Evolutionary conservation across 345 rosid genomes (phyloP), one percentile per base, ranked within the genome.

Genomic region (Pugionium dolabratum): DNA sequence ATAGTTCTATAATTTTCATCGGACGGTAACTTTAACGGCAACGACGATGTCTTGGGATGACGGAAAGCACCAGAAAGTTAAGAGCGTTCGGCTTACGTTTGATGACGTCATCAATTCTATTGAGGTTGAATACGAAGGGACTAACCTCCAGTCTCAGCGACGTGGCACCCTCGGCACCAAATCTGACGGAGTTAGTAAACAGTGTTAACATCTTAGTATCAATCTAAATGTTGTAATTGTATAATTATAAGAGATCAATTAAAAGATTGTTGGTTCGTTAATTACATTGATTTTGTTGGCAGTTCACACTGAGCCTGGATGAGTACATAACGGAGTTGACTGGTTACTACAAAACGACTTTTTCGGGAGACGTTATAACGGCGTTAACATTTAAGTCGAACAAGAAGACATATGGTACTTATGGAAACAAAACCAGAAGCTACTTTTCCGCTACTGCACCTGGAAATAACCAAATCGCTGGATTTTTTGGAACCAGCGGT

Each of bases 41-140:
- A 18, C 18, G 18, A 59, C 28, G 3, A 70, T 62, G 75, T 70
- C 69, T 62, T 70, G 75, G 75, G 75, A 70, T 25, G 75, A 70
- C 56, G 75, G 75, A 62, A 70, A 54, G 33, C 68, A 70, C 69
- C 0, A 56, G 18, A 70, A 70, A 56, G 75, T 70, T 49, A 62
- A 62, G 43, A 35, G 9, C 6, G 56, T 61, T 18, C 26, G 44
- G 49, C 47, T 70, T 0, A 70, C 69, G 18, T 54, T 31, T 34
- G 75, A 54, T 45, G 69, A 62, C 26, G 75, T 37, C 50, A 70
- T 70, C 62, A 62, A 9, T 1, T 70, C 69, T 31, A 62, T 70
- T 11, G 35, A 70, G 49, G 67, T 62, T 2, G 75, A 54, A 2
- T 62, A 70, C 48, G 34, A 54, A 18, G 75, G 62, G 9, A 36